These are phyloP conservation scores for Neoascochyta sp. DNA, from an alignment of 2,329 filamentous ascomycete species.

Conservation along the genomic window DNA sequence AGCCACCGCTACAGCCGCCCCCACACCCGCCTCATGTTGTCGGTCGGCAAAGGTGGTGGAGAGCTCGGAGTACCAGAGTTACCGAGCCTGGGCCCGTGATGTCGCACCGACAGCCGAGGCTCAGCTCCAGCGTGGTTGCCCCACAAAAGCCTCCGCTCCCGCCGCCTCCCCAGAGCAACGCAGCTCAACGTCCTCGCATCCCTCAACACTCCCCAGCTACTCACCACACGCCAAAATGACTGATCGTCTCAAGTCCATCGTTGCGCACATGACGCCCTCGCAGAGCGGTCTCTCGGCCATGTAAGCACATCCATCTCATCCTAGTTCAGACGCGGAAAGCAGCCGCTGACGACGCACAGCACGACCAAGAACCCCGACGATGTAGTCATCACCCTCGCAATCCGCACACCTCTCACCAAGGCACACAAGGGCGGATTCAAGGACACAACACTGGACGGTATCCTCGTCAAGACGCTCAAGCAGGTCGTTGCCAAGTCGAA, in stretches of 20 bases:
- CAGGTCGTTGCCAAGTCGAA: constrained; percentile 61
- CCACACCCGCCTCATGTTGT: too few relatives aligned
- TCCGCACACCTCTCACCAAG: constrained; percentile 86
- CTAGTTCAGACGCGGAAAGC: too few relatives aligned
- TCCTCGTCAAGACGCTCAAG: constrained; percentile 79
- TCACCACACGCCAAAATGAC: constrained; percentile 40
- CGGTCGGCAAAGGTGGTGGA: too few relatives aligned
- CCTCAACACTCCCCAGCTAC: too few relatives aligned
- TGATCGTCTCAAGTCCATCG: constrained; percentile 81
- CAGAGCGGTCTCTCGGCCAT: constrained; percentile 69
- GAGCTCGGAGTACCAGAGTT: too few relatives aligned
- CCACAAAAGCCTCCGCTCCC: too few relatives aligned
- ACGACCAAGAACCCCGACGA: constrained; percentile 93
- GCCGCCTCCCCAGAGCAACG: too few relatives aligned
- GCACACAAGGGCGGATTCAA: constrained; percentile 91
- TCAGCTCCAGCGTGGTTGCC: too few relatives aligned
- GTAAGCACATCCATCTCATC: constrained; percentile 53
- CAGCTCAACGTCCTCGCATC: too few relatives aligned
- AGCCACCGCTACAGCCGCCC: too few relatives aligned
- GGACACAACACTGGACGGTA: constrained; percentile 83
- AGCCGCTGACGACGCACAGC: constrained; percentile 47
- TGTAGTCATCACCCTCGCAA: constrained; percentile 89
- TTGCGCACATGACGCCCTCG: constrained; percentile 77
- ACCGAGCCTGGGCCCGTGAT: too few relatives aligned
- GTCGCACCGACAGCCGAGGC: too few relatives aligned